Conservation (phyloP, 768 basidiomycete genomes). For the Kwoniella newhampshirensis region DNA sequence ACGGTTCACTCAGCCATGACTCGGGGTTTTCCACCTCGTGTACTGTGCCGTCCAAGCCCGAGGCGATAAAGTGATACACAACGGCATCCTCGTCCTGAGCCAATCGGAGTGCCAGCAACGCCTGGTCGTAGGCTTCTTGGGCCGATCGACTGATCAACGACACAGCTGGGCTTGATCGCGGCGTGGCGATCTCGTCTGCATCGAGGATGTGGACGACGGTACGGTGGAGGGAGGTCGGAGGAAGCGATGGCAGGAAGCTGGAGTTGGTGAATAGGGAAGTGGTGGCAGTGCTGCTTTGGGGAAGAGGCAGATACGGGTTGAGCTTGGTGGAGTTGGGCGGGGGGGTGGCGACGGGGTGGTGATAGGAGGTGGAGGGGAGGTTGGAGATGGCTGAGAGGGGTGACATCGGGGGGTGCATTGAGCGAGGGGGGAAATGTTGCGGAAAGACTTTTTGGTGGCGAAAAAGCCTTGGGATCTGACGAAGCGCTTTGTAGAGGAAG, state of each 20-base stretch:
- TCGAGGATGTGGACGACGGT: conserved; percentile 40
- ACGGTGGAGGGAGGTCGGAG: conserved; percentile 21
- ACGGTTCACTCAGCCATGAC: conserved; percentile 59
- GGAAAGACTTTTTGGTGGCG: too few species aligned
- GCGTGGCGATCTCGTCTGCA: conserved; percentile 27
- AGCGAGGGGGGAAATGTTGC: too few species aligned
- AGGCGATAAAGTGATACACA: conserved; percentile 79
- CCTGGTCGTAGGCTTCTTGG: conserved; percentile 86
- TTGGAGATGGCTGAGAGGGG: conserved; percentile 27
- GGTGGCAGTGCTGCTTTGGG: conserved; percentile 18
- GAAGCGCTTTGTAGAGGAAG: too few species aligned
- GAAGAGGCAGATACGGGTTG: conserved; percentile 46
- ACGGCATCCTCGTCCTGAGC: conserved; percentile 69
- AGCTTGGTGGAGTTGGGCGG: conserved; percentile 30
- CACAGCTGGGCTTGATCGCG: conserved; percentile 54
- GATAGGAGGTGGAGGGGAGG: conserved; percentile 37
- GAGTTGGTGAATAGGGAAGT: conserved; percentile 43
- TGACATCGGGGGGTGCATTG: conserved; percentile 12
- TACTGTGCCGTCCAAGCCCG: conserved; percentile 55
- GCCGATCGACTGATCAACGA: conserved; percentile 73
- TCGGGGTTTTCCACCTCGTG: conserved; percentile 63
- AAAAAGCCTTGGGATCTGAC: too few species aligned
- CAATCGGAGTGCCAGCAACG: conserved; percentile 77
- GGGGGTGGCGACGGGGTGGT: conserved; percentile 38
- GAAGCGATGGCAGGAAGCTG: conserved; percentile 39